Percentiles rank a stretch among this genome's conserved stretches.
Conservation (phyloP, 2,329 filamentous ascomycete genomes). For the Botrytis sinoallii region DNA sequence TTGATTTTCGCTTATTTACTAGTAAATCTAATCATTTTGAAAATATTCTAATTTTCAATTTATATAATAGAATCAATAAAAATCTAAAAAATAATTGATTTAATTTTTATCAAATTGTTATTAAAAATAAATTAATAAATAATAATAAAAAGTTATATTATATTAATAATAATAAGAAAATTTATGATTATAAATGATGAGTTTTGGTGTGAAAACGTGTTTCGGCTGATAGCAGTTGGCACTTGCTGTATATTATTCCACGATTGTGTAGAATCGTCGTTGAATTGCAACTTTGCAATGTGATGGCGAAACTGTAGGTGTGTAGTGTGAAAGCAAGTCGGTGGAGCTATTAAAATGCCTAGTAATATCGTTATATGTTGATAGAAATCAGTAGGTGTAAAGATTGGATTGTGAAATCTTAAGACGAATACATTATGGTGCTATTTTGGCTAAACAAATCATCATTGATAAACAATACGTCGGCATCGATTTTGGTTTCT, state of each 20-base stretch:
- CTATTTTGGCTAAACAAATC: neutral
- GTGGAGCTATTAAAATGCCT: neutral
- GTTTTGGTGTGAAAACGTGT: too few relatives aligned
- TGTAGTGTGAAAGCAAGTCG: neutral
- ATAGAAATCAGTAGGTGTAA: neutral
- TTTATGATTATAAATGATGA: too few relatives aligned
- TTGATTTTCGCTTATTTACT: too few relatives aligned
- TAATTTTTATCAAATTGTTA: too few relatives aligned
- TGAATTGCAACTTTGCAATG: neutral
- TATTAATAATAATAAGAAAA: too few relatives aligned
- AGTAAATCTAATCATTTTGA: too few relatives aligned
- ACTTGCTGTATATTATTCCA: neutral
- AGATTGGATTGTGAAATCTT: neutral
- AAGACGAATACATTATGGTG: neutral
- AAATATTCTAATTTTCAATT: too few relatives aligned
- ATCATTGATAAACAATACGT: neutral
- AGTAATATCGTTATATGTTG: neutral
- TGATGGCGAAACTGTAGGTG: neutral
- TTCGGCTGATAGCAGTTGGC: too few relatives aligned
- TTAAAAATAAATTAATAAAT: too few relatives aligned
- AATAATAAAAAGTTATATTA: too few relatives aligned
- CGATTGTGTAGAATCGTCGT: neutral
- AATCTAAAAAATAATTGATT: too few relatives aligned
- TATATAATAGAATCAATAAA: too few relatives aligned
- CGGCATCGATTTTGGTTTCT: neutral